Base-by-base conservation (phyloP, 352 stramenopile genomes). In the Phytophthora pluvialis region DNA sequence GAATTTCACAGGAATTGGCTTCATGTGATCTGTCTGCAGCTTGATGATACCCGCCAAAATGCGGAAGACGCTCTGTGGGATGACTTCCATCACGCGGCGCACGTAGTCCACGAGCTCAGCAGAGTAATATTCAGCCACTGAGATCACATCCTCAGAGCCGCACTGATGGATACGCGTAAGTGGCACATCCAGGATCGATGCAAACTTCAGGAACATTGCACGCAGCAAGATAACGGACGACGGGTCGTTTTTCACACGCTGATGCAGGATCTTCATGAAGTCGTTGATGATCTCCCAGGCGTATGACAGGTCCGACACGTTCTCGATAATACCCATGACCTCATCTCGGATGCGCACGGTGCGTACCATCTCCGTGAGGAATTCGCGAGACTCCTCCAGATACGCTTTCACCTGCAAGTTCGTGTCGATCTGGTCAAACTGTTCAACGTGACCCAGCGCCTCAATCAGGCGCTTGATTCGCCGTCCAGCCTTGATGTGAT, bases 361-460 rank as follows among this genome's bases (percentile, higher is more conserved):
- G n/a, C 94, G 90, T 21, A 98, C 93, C 95, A 99, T 98, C 57
- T 97, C 90, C 4, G 90, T 93, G 9, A 99, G 80, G 46, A 98
- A 95, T 26, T 95, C 93, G 21, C 93, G 86, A 31, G 92, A 96
- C 42, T 98, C 93, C 39, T 90, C 78, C 13, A 98, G 67, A 51
- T 98, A 98, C 15, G 93, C 87, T 70, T 98, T 98, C n/a, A 98
- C 91, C 43, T 98, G 93, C 29, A 98, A 63, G 56, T 97, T 97
- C 21, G 92, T 97, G 48, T 98, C 96, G 47, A 99, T 96, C 60
- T 98, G 88, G 63, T 99, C 95, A 76, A 98, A 98, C 64, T 97
- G 89, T 68, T 98, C 94, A n/a, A 98, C 92, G 52, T 98, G 93
- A 18, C 92, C 87, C 50, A 99, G 74, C 0, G 93, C 95, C 68